Evolutionary conservation across 108 stramenopile species (phyloP), one percentile per base, ranked within the genome.

Genomic region (Fistulifera pelliculosa): DNA sequence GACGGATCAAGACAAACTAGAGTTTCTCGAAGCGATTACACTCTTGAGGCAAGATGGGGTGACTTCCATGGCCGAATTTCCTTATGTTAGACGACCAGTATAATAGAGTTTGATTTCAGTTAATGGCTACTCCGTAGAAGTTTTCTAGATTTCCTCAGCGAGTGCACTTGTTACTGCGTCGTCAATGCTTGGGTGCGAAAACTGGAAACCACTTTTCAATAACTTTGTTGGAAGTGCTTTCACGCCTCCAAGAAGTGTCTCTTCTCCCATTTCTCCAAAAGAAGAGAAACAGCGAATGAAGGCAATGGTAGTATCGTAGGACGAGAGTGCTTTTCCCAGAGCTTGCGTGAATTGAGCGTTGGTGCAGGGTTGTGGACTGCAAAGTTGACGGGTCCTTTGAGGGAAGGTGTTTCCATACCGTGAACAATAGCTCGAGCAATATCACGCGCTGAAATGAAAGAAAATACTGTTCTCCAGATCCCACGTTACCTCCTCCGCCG

Each of bases 251-350:
- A 88, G 58, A n/a, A 88, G 56, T 45, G 79, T 61, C 55, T 88
- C 87, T 43, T 83, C 73, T 27, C 82, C 87, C 87, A 88, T 88
- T 66, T 88, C 76, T 11, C 87, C 87, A 56, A 88, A 83, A 81
- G n/a, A 5, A 70, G 35, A 6, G 54, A 51, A 12, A 79, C 82
- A 3, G 69, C 87, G 26, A 74, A 74, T 42, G 38, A 58, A 2
- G 87, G 87, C 24, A 88, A 47, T 1, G 87, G 87, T 0, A 88
- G 15, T 10, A 88, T 25, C 14, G 79, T 71, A 10, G 87, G 87
- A 41, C 87, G 70, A 14, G 22, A 88, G n/a, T 0, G 65, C 74
- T 13, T 45, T 52, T 22, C 87, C 87, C 43, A 88, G 52, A 0
- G 79, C 80, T 0, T 49, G 21, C 0, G 79, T 71, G 60, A 88